Conservation (phyloP, 495 filamentous ascomycete species). For the Pseudoneurospora amorphoporcata region DNA sequence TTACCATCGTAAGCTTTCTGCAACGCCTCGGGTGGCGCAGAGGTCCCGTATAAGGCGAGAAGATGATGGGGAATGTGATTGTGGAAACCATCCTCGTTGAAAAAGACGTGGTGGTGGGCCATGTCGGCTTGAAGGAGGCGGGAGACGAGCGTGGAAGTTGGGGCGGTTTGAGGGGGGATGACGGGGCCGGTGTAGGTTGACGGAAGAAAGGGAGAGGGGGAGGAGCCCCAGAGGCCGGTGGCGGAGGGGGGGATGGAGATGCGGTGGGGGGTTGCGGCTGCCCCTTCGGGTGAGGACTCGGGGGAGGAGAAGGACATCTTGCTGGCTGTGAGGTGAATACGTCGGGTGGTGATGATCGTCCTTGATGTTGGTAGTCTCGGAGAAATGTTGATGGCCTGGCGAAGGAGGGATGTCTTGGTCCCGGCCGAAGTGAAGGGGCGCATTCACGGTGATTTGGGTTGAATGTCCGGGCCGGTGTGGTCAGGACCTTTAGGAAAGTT, state of each 20-base stretch:
- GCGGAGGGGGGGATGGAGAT: constrained; percentile 48
- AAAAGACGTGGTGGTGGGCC: constrained; percentile 64
- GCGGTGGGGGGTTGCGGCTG: constrained; percentile 37
- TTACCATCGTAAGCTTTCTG: constrained; percentile 49
- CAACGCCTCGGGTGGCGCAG: constrained; percentile 48
- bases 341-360: not conserved
- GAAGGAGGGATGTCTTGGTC: not conserved
- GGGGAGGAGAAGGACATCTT: not conserved
- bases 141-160: constrained; percentile 7
- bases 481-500: not conserved
- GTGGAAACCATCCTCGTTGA: constrained; percentile 58
- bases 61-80: constrained; percentile 66
- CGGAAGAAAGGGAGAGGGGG: not conserved
- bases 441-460: not conserved
- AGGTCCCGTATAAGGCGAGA: constrained; percentile 66
- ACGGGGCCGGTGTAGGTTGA: constrained; percentile 36
- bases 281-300: not conserved
- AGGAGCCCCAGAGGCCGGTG: constrained; percentile 43
- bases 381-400: not conserved
- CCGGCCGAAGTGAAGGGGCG: not conserved
- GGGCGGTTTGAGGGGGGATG: constrained; percentile 47
- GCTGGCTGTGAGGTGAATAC: not conserved
- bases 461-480: not conserved
- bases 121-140: not conserved
- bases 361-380: not conserved